Conservation (phyloP, 306 rosid genomes). For the Hippophae rhamnoides region DNA sequence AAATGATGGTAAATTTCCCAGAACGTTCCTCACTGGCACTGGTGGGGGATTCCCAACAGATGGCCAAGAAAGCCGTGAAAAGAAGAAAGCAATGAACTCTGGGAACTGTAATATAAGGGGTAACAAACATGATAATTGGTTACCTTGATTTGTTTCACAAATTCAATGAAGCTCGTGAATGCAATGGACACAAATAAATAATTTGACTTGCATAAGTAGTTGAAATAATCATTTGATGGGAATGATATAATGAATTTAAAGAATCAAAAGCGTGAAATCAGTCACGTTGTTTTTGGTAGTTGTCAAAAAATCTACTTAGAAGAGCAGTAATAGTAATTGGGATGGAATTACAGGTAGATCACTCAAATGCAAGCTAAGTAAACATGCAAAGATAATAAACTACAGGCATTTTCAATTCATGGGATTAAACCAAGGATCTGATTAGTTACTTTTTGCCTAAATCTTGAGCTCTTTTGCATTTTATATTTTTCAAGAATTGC, state of each 20-base stretch:
- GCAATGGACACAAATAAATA: slow-evolving; percentile 3
- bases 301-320: not conserved
- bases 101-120: slow-evolving; percentile 54
- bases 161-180: slow-evolving; percentile 14
- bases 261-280: not conserved
- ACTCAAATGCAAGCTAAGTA: not conserved
- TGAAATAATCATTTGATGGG: not conserved
- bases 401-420: too few species aligned
- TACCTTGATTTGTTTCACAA: slow-evolving; percentile 12
- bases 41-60: slow-evolving; percentile 51
- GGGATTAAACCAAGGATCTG: too few species aligned
- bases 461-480: too few species aligned
- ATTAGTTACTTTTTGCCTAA: too few species aligned
- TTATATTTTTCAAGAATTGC: too few species aligned
- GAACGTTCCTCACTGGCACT: slow-evolving; percentile 49
- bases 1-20: slow-evolving; percentile 44
- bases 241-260: not conserved
- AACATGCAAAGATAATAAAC: not conserved
- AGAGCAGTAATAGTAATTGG: not conserved
- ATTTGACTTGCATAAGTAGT: not conserved
- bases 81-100: slow-evolving; percentile 50
- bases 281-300: not conserved
- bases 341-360: not conserved
- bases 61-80: slow-evolving; percentile 68
- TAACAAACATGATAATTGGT: slow-evolving; percentile 17